Conservation (phyloP, 108 stramenopile genomes). For the Stephanodiscus minutulus region DNA sequence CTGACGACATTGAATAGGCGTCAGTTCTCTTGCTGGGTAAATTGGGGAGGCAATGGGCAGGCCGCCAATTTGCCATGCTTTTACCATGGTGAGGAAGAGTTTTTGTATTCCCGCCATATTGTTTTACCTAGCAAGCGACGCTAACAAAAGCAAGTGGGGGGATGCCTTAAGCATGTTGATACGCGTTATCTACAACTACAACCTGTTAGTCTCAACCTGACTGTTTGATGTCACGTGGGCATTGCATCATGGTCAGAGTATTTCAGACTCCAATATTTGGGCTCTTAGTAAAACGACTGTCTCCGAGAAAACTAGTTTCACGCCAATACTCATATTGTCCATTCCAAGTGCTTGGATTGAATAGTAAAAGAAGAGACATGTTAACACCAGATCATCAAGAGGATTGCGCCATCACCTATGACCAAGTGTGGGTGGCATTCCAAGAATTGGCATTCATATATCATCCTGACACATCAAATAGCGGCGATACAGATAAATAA, state of each 20-base stretch:
- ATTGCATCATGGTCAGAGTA: neutral
- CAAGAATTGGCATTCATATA: conserved; percentile 33
- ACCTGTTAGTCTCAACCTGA: too few species aligned
- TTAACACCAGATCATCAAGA: neutral
- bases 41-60: too few species aligned
- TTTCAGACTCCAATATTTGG: neutral
- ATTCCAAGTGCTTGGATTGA: conserved; percentile 33
- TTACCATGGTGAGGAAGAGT: too few species aligned
- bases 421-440: conserved; percentile 31
- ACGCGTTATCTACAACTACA: too few species aligned
- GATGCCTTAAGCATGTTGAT: too few species aligned
- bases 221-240: too few species aligned
- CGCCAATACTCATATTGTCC: conserved; percentile 30
- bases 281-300: neutral
- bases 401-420: conserved; percentile 10
- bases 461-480: conserved; percentile 31
- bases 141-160: too few species aligned
- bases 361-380: conserved; percentile 3
- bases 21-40: too few species aligned
- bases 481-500: neutral
- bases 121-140: too few species aligned
- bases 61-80: too few species aligned
- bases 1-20: too few species aligned
- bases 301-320: neutral
- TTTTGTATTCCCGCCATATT: too few species aligned